Evolutionary conservation across 306 rosid genomes (phyloP).

Genomic region (Citrullus colocynthis): DNA sequence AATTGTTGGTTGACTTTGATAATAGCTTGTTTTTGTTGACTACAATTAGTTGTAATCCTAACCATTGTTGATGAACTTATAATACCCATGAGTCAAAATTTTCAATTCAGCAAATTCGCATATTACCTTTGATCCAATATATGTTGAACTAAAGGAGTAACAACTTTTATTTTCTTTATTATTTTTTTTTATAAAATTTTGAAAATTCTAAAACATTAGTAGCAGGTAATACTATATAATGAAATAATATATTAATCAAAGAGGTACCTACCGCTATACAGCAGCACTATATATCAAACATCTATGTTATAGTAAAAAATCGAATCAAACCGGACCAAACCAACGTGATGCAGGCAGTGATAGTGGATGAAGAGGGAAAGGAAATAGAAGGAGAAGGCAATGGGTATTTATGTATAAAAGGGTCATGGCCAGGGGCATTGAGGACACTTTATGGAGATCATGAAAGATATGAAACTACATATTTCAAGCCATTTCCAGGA

Average conservation of each 20-base stretch:
- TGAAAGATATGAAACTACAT: slow-evolving; percentile 88
- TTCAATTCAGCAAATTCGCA: too few relatives aligned
- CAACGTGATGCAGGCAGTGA: neutral
- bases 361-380: slow-evolving; percentile 79
- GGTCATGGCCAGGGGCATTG: slow-evolving; percentile 97
- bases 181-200: too few relatives aligned
- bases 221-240: too few relatives aligned
- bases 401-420: slow-evolving; percentile 76
- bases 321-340: neutral
- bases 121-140: too few relatives aligned
- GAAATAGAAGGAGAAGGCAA: slow-evolving; percentile 90
- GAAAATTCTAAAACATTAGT: too few relatives aligned
- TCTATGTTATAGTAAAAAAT: neutral
- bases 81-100: too few relatives aligned
- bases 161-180: too few relatives aligned
- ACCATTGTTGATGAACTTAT: too few relatives aligned
- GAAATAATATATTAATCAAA: neutral
- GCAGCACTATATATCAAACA: neutral
- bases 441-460: slow-evolving; percentile 88
- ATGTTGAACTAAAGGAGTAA: too few relatives aligned
- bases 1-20: too few relatives aligned
- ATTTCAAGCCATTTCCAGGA: slow-evolving; percentile 88
- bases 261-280: neutral
- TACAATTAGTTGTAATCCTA: too few relatives aligned
- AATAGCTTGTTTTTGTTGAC: too few relatives aligned